Conservation (phyloP, 148 eudicot species). For the Cornus suecica region DNA sequence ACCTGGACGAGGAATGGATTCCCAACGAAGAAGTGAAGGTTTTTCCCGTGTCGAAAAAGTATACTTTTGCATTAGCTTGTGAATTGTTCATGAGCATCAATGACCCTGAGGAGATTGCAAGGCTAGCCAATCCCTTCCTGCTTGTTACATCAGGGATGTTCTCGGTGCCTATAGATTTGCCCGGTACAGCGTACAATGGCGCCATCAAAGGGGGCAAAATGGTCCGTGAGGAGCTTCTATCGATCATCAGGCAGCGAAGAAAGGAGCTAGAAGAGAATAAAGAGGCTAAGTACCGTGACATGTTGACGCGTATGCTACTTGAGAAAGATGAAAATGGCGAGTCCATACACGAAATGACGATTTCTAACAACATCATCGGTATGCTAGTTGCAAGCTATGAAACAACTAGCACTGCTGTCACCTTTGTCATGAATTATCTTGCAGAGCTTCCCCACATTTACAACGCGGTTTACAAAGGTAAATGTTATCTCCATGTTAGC, state of each 20-base stretch:
- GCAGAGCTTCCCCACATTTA: too few relatives aligned
- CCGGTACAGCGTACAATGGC: conserved; percentile 28
- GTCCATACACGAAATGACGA: too few relatives aligned
- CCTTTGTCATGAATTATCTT: too few relatives aligned
- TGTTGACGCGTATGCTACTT: conserved; percentile 30
- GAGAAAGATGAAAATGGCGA: conserved; percentile 28
- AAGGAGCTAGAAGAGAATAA: conserved; percentile 21
- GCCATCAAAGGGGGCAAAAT: conserved; percentile 24
- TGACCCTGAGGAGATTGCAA: conserved; percentile 20
- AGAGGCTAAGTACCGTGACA: conserved; percentile 16
- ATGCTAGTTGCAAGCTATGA: conserved; percentile 34
- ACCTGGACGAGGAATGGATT: conserved; percentile 22
- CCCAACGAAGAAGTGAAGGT: conserved; percentile 18
- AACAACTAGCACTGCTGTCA: conserved; percentile 24
- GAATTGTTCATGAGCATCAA: conserved; percentile 20
- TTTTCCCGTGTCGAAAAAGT: conserved; percentile 18
- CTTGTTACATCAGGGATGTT: conserved; percentile 18
- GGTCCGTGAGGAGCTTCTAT: conserved; percentile 18
- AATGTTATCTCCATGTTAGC: too few relatives aligned
- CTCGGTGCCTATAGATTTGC: conserved; percentile 32
- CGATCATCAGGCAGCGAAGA: conserved; percentile 24
- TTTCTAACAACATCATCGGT: conserved; percentile 23
- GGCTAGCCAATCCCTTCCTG: conserved; percentile 18
- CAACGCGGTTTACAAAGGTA: too few relatives aligned
- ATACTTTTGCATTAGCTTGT: conserved; percentile 28